Conservation (phyloP, 2,329 filamentous ascomycete genomes). For the Fusarium nematophilum region DNA sequence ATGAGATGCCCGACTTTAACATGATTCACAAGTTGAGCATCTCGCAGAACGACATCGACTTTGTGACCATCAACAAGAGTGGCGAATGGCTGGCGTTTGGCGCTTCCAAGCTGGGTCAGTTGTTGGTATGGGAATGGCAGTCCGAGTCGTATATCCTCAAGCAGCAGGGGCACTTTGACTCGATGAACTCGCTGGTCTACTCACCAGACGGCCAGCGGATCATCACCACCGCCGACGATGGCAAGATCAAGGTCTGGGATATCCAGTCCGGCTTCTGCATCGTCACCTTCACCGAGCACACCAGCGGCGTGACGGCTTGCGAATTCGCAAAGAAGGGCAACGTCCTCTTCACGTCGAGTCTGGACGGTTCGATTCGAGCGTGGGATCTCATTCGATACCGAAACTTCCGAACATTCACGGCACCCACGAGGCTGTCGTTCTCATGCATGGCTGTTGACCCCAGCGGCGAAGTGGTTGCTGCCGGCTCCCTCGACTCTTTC, state of each 20-base stretch:
- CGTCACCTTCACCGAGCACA: slow-evolving; percentile 97
- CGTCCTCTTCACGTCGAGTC: slow-evolving; percentile 92
- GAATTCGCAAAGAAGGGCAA: slow-evolving; percentile 96
- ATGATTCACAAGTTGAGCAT: slow-evolving; percentile 94
- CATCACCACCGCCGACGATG: slow-evolving; percentile 94
- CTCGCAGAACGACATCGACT: slow-evolving; percentile 96
- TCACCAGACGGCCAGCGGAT: slow-evolving; percentile 94
- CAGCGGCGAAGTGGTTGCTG: slow-evolving; percentile 94
- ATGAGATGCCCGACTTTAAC: slow-evolving; percentile 96
- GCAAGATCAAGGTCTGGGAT: slow-evolving; percentile 99
- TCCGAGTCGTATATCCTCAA: slow-evolving; percentile 99
- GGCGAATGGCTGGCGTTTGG: slow-evolving; percentile 98
- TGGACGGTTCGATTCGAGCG: slow-evolving; percentile 93
- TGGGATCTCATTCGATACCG: slow-evolving; percentile 97
- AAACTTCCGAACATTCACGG: slow-evolving; percentile 97
- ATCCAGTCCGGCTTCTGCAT: slow-evolving; percentile 96
- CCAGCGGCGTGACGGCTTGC: slow-evolving; percentile 91
- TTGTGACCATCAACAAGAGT: slow-evolving; percentile 91
- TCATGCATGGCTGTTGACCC: slow-evolving; percentile 96
- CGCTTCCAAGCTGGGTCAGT: slow-evolving; percentile 91
- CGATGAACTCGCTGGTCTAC: slow-evolving; percentile 93
- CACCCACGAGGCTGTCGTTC: slow-evolving; percentile 90
- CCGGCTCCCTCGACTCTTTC: slow-evolving; percentile 94
- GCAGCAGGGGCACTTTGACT: slow-evolving; percentile 96
- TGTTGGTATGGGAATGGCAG: slow-evolving; percentile 99